Evolutionary conservation across 768 basidiomycete species (phyloP).

Genomic region (Rhodocollybia butyracea): DNA sequence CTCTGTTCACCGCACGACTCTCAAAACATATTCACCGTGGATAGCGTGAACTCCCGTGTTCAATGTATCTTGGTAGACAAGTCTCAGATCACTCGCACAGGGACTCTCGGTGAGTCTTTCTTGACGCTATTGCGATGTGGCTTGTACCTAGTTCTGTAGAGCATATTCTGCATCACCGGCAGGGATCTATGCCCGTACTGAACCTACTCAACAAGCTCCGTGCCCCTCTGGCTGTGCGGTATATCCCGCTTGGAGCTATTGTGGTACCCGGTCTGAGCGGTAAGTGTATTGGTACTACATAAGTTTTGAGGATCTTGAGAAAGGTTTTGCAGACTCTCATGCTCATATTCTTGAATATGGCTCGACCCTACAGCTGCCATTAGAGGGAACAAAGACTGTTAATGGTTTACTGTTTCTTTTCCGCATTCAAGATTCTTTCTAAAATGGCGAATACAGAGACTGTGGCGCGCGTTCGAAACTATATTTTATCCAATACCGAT

Average conservation of each 20-base stretch:
- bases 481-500: constrained; percentile 57
- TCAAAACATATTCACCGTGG: constrained; percentile 64
- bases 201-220: constrained; percentile 6
- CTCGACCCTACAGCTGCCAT: constrained; percentile 55
- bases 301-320: background rate
- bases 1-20: constrained; percentile 54
- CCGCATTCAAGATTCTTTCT: background rate
- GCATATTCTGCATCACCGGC: constrained; percentile 40
- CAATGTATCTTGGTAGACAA: constrained; percentile 65
- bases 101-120: constrained; percentile 46
- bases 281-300: constrained; percentile 26
- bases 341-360: constrained; percentile 80
- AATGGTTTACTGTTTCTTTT: constrained; percentile 37
- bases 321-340: constrained; percentile 64
- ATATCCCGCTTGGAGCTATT: constrained; percentile 53
- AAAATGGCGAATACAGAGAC: constrained; percentile 43
- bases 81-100: constrained; percentile 48
- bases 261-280: constrained; percentile 73
- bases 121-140: constrained; percentile 1
- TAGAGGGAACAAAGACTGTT: constrained; percentile 59
- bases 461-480: constrained; percentile 55
- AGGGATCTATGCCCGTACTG: constrained; percentile 10
- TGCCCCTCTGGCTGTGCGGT: constrained; percentile 37
- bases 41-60: constrained; percentile 42
- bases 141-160: constrained; percentile 25